These are phyloP conservation scores for Termitomyces sp. DNA, from an alignment of 768 basidiomycete species.

Conservation along the genomic window DNA sequence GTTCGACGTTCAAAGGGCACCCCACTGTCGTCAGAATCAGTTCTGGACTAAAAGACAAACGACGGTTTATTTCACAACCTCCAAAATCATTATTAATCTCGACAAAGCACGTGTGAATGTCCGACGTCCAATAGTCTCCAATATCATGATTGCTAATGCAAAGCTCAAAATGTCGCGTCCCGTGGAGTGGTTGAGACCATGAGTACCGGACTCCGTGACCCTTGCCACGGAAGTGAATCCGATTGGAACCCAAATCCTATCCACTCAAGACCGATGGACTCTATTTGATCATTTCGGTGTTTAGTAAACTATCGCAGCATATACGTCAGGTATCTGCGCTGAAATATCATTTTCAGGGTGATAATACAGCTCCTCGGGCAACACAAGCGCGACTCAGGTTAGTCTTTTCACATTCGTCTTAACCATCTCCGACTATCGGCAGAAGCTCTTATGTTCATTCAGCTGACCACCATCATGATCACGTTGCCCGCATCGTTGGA, in stretches of 20 bases:
- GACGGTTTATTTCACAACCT: not conserved
- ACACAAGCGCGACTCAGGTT: not conserved
- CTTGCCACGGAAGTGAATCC: not conserved
- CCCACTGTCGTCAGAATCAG: not conserved
- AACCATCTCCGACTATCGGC: not conserved
- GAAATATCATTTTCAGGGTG: not conserved
- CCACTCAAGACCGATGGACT: not conserved
- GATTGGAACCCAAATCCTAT: not conserved
- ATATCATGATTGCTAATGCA: not conserved
- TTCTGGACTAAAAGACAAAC: not conserved
- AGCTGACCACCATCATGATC: slow-evolving; percentile 6
- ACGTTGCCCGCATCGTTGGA: slow-evolving; percentile 24
- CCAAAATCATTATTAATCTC: not conserved
- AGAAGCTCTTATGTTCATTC: not conserved
- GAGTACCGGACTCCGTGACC: not conserved
- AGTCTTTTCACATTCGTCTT: not conserved
- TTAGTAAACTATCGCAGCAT: not conserved
- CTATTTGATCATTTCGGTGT: not conserved
- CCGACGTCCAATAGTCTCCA: not conserved
- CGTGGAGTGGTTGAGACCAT: not conserved
- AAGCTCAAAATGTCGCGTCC: not conserved
- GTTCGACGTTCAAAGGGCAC: not conserved
- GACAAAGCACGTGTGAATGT: not conserved
- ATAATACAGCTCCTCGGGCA: not conserved
- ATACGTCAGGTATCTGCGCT: no score